Conservation (phyloP, 805 yeast genomes). For the Jamesozyma spencerorum region DNA sequence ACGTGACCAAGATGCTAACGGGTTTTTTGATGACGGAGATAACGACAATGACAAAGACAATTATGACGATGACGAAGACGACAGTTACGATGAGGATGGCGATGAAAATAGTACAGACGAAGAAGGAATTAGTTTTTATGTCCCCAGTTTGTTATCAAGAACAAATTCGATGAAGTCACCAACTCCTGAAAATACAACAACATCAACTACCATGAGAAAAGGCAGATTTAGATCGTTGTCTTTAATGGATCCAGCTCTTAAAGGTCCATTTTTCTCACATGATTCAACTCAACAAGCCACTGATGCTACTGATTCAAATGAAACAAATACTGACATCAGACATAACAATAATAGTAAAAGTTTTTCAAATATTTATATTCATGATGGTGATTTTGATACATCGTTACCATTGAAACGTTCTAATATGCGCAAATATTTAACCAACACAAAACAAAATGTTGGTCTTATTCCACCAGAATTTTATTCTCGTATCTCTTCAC, state of each 20-base stretch:
- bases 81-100: constrained; percentile 28
- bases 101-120: constrained; percentile 31
- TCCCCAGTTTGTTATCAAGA: constrained; percentile 25
- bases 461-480: constrained; percentile 31
- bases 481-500: constrained; percentile 28
- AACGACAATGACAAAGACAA: neutral
- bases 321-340: neutral
- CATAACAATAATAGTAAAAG: constrained; percentile 3
- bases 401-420: too few relatives aligned
- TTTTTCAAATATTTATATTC: constrained; percentile 27
- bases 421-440: too few relatives aligned
- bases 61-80: constrained; percentile 8
- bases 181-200: constrained; percentile 2
- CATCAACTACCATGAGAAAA: constrained; percentile 5
- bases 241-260: constrained; percentile 26
- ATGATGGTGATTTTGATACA: constrained; percentile 26
- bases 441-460: constrained; percentile 5
- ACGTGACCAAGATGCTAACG: too few relatives aligned
- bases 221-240: constrained; percentile 29
- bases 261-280: constrained; percentile 15
- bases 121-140: constrained; percentile 32
- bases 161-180: constrained; percentile 16
- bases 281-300: neutral
- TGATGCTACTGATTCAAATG: neutral
- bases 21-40: neutral